These are phyloP conservation scores for Alloteropsis semialata DNA, from an alignment of 176 grass and related monocot species.

Conservation along the genomic window DNA sequence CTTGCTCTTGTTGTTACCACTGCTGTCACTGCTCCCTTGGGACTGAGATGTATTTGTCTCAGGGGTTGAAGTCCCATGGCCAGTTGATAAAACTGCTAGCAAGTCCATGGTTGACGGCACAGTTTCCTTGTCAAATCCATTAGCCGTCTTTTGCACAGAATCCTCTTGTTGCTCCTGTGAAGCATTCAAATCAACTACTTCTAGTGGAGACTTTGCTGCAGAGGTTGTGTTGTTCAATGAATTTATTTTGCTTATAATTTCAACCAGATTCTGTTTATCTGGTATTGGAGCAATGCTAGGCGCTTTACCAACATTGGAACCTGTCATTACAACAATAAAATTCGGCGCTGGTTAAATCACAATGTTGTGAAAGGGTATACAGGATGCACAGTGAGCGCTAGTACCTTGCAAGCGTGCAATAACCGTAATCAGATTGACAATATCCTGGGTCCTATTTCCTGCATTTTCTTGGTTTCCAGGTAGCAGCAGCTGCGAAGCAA, in stretches of 20 bases:
- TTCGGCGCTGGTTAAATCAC: constrained; percentile 10
- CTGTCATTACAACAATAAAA: constrained; percentile 29
- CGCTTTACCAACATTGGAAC: constrained; percentile 54
- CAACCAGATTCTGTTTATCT: constrained; percentile 73
- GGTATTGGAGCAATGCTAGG: constrained; percentile 50
- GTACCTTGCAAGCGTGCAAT: constrained; percentile 85
- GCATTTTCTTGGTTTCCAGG: constrained; percentile 80
- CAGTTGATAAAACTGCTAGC: constrained; percentile 60
- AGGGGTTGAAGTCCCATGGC: constrained; percentile 52
- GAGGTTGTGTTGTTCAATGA: constrained; percentile 59
- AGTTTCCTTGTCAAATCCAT: constrained; percentile 31
- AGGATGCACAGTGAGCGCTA: neutral
- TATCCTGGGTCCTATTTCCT: constrained; percentile 65
- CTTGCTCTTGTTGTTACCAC: constrained; percentile 86
- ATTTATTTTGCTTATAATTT: constrained; percentile 82
- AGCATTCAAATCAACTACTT: constrained; percentile 79
- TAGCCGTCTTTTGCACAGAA: constrained; percentile 43
- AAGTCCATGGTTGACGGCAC: constrained; percentile 70
- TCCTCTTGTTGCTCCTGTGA: constrained; percentile 52
- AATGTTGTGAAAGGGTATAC: neutral
- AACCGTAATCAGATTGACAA: constrained; percentile 84
- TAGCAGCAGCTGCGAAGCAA: constrained; percentile 69
- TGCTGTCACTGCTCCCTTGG: constrained; percentile 87
- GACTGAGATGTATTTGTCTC: constrained; percentile 70
- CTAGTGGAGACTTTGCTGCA: constrained; percentile 43